Base-by-base conservation (phyloP, 2,329 filamentous ascomycete genomes). In the Penicillium sp. region DNA sequence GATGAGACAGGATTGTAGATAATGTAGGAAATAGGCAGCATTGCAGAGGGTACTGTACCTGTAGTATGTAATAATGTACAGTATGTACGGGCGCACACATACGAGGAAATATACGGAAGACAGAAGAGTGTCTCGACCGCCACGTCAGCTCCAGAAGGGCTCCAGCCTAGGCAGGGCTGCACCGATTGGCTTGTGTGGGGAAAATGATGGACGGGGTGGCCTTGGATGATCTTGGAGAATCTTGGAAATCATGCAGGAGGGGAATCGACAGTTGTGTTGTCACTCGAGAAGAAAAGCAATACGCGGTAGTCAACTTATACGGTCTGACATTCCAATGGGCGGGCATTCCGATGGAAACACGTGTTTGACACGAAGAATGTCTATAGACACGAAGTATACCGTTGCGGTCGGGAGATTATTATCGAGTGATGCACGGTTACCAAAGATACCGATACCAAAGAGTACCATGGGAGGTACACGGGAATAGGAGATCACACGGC, bases 111-210 rank as follows among this genome's bases (percentile, higher is more conserved):
- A 45, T 45, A 45, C 22, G 43, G 25, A 42, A 10, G 39, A 31
- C 42, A 11, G 15, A 22, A 11, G 10, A 20, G 17, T 49, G 47
- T 49, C 31, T 34, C 31, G 47, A 6, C 47, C 49, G 58, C 56
- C 58, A 60, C 63, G 63, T 65, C 62, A 65, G 59, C 56, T 54
- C 22, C 22, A n/a, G 25, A 31, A 43, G 50, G 54, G 41, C 48
- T 28, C 43, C 42, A 52, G 49, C 54, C 53, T 55, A 38, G 49
- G 45, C 31, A 28, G 48, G 31, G 34, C 22, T 59, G 38, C 56
- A 48, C 61, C 63, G 63, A 65, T 65, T 65, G 63, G 63, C 41
- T 31, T 54, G 49, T 63, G 63, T 63, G 63, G 63, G 57, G 61
- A 63, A 58, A 57, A 10, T 15, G 45, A 15, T n/a, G 17, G 22